Evolutionary conservation across 2,329 filamentous ascomycete genomes (phyloP), one percentile per base, ranked within the genome.

Genomic region (Exophiala mesophila): DNA sequence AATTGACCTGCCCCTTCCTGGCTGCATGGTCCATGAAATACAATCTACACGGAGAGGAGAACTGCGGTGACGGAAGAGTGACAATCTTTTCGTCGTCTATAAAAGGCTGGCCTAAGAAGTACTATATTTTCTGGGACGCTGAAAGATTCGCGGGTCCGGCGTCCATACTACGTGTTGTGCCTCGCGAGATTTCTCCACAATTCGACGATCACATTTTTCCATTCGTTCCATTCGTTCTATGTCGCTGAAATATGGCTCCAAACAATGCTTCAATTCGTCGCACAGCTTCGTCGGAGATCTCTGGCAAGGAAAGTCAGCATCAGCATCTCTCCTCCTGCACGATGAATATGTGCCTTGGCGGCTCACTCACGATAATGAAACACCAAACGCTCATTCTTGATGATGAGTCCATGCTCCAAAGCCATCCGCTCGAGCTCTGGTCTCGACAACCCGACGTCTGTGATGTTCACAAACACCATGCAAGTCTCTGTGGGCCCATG

Each of bases 401-500:
- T 26, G 10, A 37, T 16, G 10, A 37, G 28, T 23, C 35, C 35
- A 16, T 37, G 8, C 28, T 23, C 15, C 7, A 16, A 17, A 5
- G 35, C 16, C 13, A 37, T 8, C n/a, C 20, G 13, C 8, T 23
- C 21, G 8, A 37, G 21, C 7, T 16, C 8, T 8, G 5, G 13
- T 23, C 17, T 10, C 5, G 35, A 23, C 15, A 37, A n/a, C n/a
- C 35, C 35, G 28, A 16, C 35, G 10, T 5, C 26, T 31, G 32
- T 40, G 26, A 40, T 32, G 17, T 40, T 20, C 9, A 40, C 7
- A n/a, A 32, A 40, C 15, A 40, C 38, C 26, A 40, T 40, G 19
- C 29, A 33, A 8, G 38, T 40, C 38, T 40, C 38, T 20, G 29
- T 23, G 8, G 38, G 38, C 6, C 38, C 28, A 7, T 21, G 26